phyloP scores from a whole-genome alignment of 2,329 filamentous ascomycete species.

The Delphinella strobiligena region DNA sequence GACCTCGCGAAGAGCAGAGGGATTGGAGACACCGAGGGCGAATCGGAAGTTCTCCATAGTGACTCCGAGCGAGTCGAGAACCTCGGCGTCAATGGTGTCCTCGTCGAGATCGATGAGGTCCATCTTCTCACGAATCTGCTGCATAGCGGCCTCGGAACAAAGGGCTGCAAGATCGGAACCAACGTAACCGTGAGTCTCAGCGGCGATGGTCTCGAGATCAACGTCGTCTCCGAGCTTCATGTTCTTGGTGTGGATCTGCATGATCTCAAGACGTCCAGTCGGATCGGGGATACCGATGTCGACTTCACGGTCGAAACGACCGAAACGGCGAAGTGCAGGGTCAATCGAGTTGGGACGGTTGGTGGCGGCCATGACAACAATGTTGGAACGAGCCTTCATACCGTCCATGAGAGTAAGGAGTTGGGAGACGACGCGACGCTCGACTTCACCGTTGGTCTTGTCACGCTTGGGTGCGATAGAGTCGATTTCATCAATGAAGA shows the following conservation, averaged over 20 bases:
- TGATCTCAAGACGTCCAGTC: constrained; percentile 94
- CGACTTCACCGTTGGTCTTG: constrained; percentile 98
- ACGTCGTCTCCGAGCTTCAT: constrained; percentile 98
- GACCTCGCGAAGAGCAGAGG: constrained; percentile 94
- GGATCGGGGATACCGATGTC: constrained; percentile 97
- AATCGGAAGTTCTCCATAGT: constrained; percentile 99
- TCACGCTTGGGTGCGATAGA: constrained; percentile 99
- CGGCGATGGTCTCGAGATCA: constrained; percentile 88
- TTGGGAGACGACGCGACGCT: constrained; percentile 96
- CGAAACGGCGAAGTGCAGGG: constrained; percentile 91
- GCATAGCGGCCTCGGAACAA: constrained; percentile 98
- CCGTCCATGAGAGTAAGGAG: constrained; percentile 96
- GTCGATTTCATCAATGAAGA: constrained; percentile 99
- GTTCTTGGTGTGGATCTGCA: constrained; percentile 99
- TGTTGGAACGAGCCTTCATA: constrained; percentile 98
- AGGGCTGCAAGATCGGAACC: constrained; percentile 97
- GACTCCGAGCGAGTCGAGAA: constrained; percentile 92
- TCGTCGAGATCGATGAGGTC: constrained; percentile 97
- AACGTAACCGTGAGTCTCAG: constrained; percentile 97
- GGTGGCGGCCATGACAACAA: constrained; percentile 97
- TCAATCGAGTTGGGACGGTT: constrained; percentile 99
- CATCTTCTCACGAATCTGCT: constrained; percentile 99
- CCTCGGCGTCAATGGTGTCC: constrained; percentile 97
- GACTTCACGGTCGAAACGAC: constrained; percentile 97
- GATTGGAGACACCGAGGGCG: constrained; percentile 94